Base-by-base conservation (phyloP, 2,329 filamentous ascomycete genomes). In the Coniochaeta hoffmannii region DNA sequence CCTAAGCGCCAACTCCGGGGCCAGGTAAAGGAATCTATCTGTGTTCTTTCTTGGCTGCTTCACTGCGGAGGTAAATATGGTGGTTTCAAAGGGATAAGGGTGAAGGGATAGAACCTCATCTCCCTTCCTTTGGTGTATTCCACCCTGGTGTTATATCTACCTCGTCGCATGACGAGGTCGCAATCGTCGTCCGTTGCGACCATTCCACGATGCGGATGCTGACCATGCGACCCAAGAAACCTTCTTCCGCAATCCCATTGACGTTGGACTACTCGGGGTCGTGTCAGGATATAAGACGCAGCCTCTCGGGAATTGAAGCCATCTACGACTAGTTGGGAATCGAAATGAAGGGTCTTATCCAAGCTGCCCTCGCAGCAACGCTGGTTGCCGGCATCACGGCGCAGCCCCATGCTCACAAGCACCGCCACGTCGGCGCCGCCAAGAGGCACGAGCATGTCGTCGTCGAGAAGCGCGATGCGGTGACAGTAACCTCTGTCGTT, bases 331-430 rank as follows among this genome's bases (percentile, higher is more conserved):
- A 50, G 56, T 59, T 34, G 35, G 9, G 19, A 15, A 73, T 41
- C 17, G 36, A 62, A 50, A 82, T 82, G 79, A 81, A 78, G 74
- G 71, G 71, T 56, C 63, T 79, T 58, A 61, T 77, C 62, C 73
- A 74, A 56, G 68, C 77, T 61, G 75, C 79, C 66, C 65, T 82
- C 57, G 76, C 77, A 71, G 80, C 78, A 56, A 74, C 78, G 38
- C 62, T 82, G 54, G 78, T 77, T 58, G 73, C 72, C 46, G 71
- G 80, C 54, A 79, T 74, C 56, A 75, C 76, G 53, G 86, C 86
- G 30, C 78, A 85, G 64, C 79, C 76, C 57, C 79, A 82, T 65
- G 71, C 73, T 46, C 83, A 87, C 68, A 71, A 74, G 58, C 84
- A 86, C 67, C 77, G 77, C 57, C 83, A 82, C 61, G 5, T 22